Conservation (phyloP, 108 stramenopile genomes). For the Fistulifera pelliculosa region DNA sequence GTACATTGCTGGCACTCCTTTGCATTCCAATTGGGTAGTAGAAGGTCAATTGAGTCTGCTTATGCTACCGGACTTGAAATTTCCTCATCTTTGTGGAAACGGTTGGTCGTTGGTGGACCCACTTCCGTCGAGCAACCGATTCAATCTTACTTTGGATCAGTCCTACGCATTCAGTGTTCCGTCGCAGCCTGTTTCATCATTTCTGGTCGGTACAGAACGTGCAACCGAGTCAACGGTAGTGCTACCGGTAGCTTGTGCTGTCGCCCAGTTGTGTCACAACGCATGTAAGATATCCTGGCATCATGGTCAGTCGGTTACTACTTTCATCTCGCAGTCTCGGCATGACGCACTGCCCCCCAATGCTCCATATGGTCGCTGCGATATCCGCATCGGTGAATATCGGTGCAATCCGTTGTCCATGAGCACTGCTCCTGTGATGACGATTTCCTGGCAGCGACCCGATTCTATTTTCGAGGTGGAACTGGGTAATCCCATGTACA, state of each 20-base stretch:
- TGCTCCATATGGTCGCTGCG: slow-evolving; percentile 13
- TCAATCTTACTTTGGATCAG: slow-evolving; percentile 65
- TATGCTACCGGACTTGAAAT: slow-evolving; percentile 41
- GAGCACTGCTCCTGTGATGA: not conserved
- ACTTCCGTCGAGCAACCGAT: slow-evolving; percentile 23
- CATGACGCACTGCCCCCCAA: slow-evolving; percentile 23
- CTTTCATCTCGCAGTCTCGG: slow-evolving; percentile 17
- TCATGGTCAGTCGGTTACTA: slow-evolving; percentile 46
- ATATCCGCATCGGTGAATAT: slow-evolving; percentile 16
- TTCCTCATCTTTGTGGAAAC: slow-evolving; percentile 25
- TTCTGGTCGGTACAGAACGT: slow-evolving; percentile 65
- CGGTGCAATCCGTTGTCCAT: not conserved
- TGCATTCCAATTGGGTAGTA: slow-evolving; percentile 16
- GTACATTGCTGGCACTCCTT: slow-evolving; percentile 1
- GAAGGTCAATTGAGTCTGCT: slow-evolving; percentile 19
- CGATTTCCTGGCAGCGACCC: slow-evolving; percentile 40
- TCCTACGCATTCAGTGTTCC: slow-evolving; percentile 39
- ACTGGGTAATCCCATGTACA: slow-evolving; percentile 9
- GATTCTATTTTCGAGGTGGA: slow-evolving; percentile 67
- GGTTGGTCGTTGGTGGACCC: slow-evolving; percentile 81
- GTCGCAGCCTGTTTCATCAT: slow-evolving; percentile 9
- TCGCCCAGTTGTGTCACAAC: slow-evolving; percentile 22
- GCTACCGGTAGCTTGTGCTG: slow-evolving; percentile 65
- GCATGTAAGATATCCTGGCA: slow-evolving; percentile 29
- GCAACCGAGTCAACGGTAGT: slow-evolving; percentile 60